These are phyloP conservation scores for Chaetomiaceae sp. DNA, from an alignment of 2,329 filamentous ascomycete species.

Conservation along the genomic window DNA sequence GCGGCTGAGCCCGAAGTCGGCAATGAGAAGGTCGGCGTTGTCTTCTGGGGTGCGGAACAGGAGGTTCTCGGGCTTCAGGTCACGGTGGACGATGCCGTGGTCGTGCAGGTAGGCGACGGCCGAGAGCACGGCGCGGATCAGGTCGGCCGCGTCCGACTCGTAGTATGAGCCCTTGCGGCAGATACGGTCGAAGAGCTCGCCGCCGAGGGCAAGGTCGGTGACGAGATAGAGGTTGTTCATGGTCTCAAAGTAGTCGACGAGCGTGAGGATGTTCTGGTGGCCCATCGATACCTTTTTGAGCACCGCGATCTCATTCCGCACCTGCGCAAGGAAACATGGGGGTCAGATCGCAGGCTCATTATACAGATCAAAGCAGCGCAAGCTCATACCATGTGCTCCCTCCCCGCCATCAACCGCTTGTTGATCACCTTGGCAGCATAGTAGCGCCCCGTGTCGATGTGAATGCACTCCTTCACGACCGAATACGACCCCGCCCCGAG, in stretches of 20 bases:
- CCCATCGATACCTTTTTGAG: slow-evolving; percentile 98
- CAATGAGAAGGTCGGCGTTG: slow-evolving; percentile 93
- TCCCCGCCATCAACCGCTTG: slow-evolving; percentile 93
- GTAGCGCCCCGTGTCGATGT: slow-evolving; percentile 95
- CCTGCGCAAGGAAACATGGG: slow-evolving; percentile 45
- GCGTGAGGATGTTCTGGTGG: slow-evolving; percentile 93
- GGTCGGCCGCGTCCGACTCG: slow-evolving; percentile 91
- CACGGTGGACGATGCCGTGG: slow-evolving; percentile 96
- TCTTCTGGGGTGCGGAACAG: slow-evolving; percentile 96
- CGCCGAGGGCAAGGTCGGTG: slow-evolving; percentile 91
- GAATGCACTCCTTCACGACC: slow-evolving; percentile 97
- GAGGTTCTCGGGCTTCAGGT: slow-evolving; percentile 95
- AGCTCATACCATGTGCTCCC: slow-evolving; percentile 96
- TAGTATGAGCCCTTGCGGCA: slow-evolving; percentile 98
- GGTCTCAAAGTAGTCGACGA: slow-evolving; percentile 99
- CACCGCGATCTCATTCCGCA: slow-evolving; percentile 96
- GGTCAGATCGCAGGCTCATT: neutral
- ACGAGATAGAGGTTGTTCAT: slow-evolving; percentile 99
- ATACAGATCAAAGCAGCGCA: too few relatives aligned
- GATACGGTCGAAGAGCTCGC: slow-evolving; percentile 96
- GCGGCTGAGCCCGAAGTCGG: slow-evolving; percentile 89
- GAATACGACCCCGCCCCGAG: slow-evolving; percentile 95
- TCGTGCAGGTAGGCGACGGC: slow-evolving; percentile 99
- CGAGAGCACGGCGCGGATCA: slow-evolving; percentile 90
- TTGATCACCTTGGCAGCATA: slow-evolving; percentile 99